Evolutionary conservation across 768 basidiomycete species (phyloP), one percentile per base, ranked within the genome.

Genomic region (Leccinum rimulosum): DNA sequence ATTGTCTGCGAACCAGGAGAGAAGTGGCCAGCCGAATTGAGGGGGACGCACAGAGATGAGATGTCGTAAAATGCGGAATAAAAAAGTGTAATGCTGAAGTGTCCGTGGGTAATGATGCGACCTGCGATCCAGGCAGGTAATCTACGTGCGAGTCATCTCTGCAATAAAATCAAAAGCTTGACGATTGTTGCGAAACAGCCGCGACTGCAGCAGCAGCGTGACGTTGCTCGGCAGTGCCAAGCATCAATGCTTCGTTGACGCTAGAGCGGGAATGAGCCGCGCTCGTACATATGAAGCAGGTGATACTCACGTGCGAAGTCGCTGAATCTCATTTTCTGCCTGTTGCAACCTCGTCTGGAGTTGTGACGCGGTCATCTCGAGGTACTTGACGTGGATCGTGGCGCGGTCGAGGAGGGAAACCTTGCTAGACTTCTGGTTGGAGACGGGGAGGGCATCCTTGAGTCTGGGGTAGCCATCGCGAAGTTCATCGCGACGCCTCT

Each of bases 371-470:
- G 87, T 85, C 72, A 87, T 84, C 79, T 94, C 91, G 68, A 95
- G 87, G 66, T 91, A 87, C 76, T 86, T 84, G 79, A 95, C 89
- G 76, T 95, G 91, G 55, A 84, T 86, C 63, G 90, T 91, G 45
- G 93, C 90, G 69, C 93, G 86, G 68, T 95, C 94, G 66, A 96
- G 83, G 57, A 95, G 79, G 62, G 87, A 91, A 55, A 93, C 90
- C 78, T 96, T 96, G 83, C 89, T 92, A 10, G 91, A 87, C 81
- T 94, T 92, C 82, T 95, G 92, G 79, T 93, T 94, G 50, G 88
- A 90, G 60, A 87, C 81, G 30, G 94, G 94, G 66, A 96, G 86
- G 57, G 87, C 88, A 68, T 93, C 89, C 84, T 93, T 93, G 77
- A 96, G 86, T 59, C 89, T 84, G 66, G 87, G 84, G 76, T 95